These are phyloP conservation scores for Rhypophila decipiens DNA, from an alignment of 495 filamentous ascomycete genomes.

Conservation along the genomic window DNA sequence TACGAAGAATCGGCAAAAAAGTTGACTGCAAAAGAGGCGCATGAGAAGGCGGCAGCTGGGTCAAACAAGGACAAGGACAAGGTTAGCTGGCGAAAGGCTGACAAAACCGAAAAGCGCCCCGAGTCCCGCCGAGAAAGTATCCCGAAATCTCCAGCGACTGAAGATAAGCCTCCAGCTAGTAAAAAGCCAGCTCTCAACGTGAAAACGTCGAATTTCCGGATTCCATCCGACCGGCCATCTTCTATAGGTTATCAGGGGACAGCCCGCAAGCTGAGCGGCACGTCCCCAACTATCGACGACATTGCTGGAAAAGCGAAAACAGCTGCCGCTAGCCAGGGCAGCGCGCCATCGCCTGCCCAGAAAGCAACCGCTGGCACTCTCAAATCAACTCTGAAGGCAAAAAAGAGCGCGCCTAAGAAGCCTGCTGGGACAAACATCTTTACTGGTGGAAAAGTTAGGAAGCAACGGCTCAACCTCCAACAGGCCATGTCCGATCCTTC, in stretches of 20 bases:
- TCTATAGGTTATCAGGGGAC: slow-evolving; percentile 26
- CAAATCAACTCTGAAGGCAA: slow-evolving; percentile 6
- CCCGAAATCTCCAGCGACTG: not conserved
- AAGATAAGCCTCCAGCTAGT: not conserved
- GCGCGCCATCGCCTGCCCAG: not conserved
- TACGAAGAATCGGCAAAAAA: not conserved
- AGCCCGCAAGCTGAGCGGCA: slow-evolving; percentile 11
- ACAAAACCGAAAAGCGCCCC: not conserved
- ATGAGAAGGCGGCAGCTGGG: not conserved
- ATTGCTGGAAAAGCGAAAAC: not conserved
- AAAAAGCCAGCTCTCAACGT: not conserved
- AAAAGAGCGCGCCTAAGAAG: slow-evolving; percentile 12
- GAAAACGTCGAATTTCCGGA: not conserved
- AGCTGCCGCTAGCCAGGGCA: not conserved
- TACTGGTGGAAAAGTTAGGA: slow-evolving; percentile 17
- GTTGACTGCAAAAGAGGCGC: not conserved
- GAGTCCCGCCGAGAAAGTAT: slow-evolving; percentile 1
- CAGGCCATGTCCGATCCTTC: slow-evolving; percentile 29
- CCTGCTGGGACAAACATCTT: slow-evolving; percentile 21
- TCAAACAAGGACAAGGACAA: not conserved
- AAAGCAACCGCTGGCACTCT: slow-evolving; percentile 1
- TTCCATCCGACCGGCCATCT: slow-evolving; percentile 2
- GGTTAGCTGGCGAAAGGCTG: not conserved
- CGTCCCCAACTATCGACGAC: not conserved
- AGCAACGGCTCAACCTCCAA: slow-evolving; percentile 9